These are phyloP conservation scores for Raddia guianensis DNA, from an alignment of 176 grass and related monocot genomes.

Conservation along the genomic window DNA sequence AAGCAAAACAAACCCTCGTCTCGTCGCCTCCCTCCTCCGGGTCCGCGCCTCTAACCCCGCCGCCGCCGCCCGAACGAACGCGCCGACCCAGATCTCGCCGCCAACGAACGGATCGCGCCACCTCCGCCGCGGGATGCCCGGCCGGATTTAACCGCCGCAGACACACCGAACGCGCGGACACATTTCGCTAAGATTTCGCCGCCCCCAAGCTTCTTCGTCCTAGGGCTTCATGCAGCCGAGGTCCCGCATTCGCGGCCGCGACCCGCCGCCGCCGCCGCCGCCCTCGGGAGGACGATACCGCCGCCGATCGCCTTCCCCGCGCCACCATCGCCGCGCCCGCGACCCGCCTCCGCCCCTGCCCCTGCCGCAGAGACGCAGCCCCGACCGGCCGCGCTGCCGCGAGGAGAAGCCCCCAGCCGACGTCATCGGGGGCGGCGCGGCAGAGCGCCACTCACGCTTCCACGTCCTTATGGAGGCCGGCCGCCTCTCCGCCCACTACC, in stretches of 20 bases:
- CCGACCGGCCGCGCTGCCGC: slow-evolving; percentile 31
- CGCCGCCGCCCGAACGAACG: slow-evolving; percentile 32
- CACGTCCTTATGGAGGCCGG: slow-evolving; percentile 62
- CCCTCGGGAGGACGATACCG: slow-evolving; percentile 37
- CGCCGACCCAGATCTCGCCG: slow-evolving; percentile 29
- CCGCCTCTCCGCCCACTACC: slow-evolving; percentile 59
- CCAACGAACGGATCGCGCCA: slow-evolving; percentile 23
- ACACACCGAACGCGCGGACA: neutral
- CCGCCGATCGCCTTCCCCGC: slow-evolving; percentile 36
- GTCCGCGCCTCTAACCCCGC: neutral
- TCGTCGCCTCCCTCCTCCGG: neutral
- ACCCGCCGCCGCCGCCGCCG: slow-evolving; percentile 18
- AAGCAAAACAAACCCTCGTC: slow-evolving; percentile 8
- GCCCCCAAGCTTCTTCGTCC: neutral
- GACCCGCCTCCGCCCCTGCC: slow-evolving; percentile 18
- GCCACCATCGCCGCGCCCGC: slow-evolving; percentile 16
- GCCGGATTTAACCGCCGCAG: slow-evolving; percentile 42
- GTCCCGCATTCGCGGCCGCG: slow-evolving; percentile 44
- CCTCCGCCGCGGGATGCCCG: neutral
- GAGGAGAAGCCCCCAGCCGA: neutral
- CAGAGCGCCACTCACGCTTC: neutral
- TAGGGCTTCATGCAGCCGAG: slow-evolving; percentile 37
- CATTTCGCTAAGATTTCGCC: slow-evolving; percentile 1
- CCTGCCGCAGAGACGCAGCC: slow-evolving; percentile 40
- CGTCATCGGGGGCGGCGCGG: neutral